Evolutionary conservation across 202 grass and related monocot species (phyloP).

Genomic region (Setaria italica): DNA sequence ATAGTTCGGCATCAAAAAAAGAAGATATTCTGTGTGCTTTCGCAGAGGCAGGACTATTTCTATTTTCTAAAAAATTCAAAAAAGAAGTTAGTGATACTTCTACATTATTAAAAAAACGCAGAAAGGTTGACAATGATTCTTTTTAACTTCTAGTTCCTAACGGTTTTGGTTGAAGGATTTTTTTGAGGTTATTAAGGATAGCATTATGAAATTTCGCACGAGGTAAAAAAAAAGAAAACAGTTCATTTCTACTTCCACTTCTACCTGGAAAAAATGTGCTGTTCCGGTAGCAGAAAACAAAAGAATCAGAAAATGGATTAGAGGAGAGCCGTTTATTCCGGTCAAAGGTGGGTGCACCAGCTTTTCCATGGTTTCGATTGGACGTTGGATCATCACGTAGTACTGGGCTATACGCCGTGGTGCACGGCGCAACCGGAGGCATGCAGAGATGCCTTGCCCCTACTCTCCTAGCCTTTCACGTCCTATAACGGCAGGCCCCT

Average conservation of each 20-base stretch:
- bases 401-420: not conserved
- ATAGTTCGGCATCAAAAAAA: too few relatives aligned
- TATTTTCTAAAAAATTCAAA: too few relatives aligned
- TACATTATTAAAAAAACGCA: too few relatives aligned
- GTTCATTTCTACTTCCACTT: not conserved
- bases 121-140: too few relatives aligned
- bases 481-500: not conserved
- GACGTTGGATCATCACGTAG: conserved; percentile 19
- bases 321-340: not conserved
- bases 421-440: not conserved
- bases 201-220: too few relatives aligned
- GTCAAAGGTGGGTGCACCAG: not conserved
- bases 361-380: conserved; percentile 27
- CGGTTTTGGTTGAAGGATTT: too few relatives aligned
- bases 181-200: too few relatives aligned
- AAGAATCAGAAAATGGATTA: not conserved
- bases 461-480: conserved; percentile 30
- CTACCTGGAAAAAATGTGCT: not conserved
- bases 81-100: too few relatives aligned
- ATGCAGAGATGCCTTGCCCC: not conserved
- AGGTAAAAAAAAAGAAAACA: not conserved
- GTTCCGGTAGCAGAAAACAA: not conserved
- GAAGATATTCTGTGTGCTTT: too few relatives aligned
- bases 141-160: too few relatives aligned
- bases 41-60: too few relatives aligned